A percentile compares a stretch with the other conserved stretches of the same genome.
These are phyloP conservation scores for Larix kaempferi DNA, from an alignment of 75 land plant species.

Conservation along the genomic window DNA sequence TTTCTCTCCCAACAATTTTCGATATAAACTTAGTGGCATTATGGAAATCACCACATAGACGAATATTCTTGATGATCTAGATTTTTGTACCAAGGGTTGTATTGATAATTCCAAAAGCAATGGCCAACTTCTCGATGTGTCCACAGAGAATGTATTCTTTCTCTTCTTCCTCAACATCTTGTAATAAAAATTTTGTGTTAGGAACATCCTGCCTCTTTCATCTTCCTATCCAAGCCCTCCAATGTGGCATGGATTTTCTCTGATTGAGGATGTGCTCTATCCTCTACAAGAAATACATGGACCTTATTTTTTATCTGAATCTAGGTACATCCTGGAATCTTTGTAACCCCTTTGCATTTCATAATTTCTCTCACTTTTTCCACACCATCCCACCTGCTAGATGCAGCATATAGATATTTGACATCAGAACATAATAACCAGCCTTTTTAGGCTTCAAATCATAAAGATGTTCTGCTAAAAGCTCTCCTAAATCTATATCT, in stretches of 20 bases:
- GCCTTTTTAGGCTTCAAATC: no score
- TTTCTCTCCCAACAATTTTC: constrained; percentile 3
- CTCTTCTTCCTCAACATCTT: constrained; percentile 8
- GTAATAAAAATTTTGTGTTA: constrained; percentile 1
- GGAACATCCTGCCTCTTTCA: constrained; percentile 10
- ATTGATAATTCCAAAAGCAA: constrained; percentile 9
- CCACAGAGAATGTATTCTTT: constrained; percentile 3
- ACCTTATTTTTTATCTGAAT: neutral
- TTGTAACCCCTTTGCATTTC: constrained; percentile 5
- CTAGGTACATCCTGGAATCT: constrained; percentile 12
- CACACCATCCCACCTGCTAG: no score
- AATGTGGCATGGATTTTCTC: constrained; percentile 1
- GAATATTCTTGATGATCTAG: constrained; percentile 3
- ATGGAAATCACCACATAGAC: constrained; percentile 2
- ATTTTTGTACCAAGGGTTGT: constrained; percentile 1
- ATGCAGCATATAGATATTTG: no score
- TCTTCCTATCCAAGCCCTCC: neutral
- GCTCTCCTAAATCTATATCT: neutral
- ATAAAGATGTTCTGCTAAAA: no score
- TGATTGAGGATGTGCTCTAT: constrained; percentile 9
- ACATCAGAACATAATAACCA: no score
- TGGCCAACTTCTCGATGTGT: constrained; percentile 12
- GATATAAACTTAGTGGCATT: neutral
- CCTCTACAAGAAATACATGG: neutral
- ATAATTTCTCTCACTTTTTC: no score